Base-by-base conservation (phyloP, 169 alveolate species). In the Condylostoma magnum region DNA sequence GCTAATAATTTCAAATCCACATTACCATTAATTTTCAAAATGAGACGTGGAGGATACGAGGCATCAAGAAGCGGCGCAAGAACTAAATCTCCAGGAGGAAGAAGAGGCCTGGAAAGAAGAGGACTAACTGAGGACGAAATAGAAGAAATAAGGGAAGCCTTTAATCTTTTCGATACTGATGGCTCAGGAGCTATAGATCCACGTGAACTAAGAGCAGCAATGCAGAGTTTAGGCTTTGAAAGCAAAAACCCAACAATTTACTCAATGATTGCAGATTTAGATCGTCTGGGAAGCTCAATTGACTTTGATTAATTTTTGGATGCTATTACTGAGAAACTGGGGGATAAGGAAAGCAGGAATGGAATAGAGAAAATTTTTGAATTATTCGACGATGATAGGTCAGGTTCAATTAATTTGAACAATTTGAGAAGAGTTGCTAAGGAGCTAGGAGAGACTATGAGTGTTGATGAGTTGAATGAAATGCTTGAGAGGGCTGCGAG, bases 211-310 rank as follows among this genome's bases (percentile, higher is more conserved):
- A 97, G 97, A 83, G 98, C 99, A 31, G 99, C 99, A 12, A 97
- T 98, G 99, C 97, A 94, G 86, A 94, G 98, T 55, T 90, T 98
- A n/a, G 99, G 99, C 53, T 96, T 98, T 69, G 99, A 98, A 81
- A 94, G 96, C 41, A 97, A 97, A 82, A 97, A 98, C 76, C 99
- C 99, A 43, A 95, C 99, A 58, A 98, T 98, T 76, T 98, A 91
- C 87, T 95, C 96, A 87, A 96, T 98, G 96, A 95, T 98, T 57
- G 97, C 99, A 4, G 99, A 98, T 76, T 84, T 98, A 54, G 99
- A 98, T 79, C 90, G 94, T 52, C 97, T 98, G 12, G 89, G 95
- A 22, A 94, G 99, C 6, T 95, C 97, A 56, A 95, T 98, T 30
- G 97, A 96, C 77, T 98, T 98, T 78, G 97, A 95, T 57, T 99